These are phyloP conservation scores for Colletotrichum acutatum DNA, from an alignment of 2,329 filamentous ascomycete species.

Conservation along the genomic window DNA sequence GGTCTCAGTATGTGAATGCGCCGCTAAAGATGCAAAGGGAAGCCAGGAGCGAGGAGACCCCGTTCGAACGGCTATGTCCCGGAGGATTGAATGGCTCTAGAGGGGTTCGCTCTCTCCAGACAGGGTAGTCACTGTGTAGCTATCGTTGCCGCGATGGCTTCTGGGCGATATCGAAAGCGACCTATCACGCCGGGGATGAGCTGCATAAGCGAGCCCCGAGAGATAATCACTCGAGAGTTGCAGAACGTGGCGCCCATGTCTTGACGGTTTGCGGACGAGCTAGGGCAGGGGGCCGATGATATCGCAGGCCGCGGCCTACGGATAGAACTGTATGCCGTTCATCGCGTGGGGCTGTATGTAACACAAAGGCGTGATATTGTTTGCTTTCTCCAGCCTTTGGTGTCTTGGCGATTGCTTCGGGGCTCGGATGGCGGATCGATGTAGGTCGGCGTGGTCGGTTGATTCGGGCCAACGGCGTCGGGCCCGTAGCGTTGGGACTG, in stretches of 20 bases:
- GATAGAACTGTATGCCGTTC: neutral
- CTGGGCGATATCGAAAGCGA: neutral
- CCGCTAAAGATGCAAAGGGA: neutral
- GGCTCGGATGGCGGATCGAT: neutral
- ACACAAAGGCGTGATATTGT: neutral
- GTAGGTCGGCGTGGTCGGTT: neutral
- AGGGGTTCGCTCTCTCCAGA: neutral
- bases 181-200: neutral
- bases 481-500: neutral
- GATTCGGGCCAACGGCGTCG: neutral
- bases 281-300: neutral
- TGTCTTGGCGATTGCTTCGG: neutral
- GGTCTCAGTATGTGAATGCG: neutral
- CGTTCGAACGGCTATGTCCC: neutral
- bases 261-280: neutral
- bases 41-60: neutral
- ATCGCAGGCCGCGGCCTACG: conserved; percentile 22
- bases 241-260: neutral
- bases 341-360: neutral
- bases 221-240: neutral
- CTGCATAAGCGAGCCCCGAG: neutral
- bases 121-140: neutral
- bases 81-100: neutral
- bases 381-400: too few species aligned
- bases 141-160: neutral